Evolutionary conservation across 1,139 yeast species (phyloP), one percentile per base, ranked within the genome.

Genomic region (Yamadazyma mexicana): DNA sequence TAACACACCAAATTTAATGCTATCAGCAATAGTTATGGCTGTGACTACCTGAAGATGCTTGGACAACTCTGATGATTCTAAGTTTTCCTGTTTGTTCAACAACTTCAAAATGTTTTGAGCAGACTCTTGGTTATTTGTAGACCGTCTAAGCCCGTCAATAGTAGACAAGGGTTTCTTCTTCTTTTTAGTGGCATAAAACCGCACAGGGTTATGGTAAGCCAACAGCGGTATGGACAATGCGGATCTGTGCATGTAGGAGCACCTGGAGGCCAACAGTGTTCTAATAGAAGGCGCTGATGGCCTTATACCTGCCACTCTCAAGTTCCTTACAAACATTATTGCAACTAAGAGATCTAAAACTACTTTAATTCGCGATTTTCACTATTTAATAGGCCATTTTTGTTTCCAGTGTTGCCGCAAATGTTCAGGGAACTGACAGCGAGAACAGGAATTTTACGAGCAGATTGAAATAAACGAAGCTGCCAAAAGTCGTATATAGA

Each of bases 91-190:
- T 23, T 43, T 45, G 26, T 45, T 49, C 11, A 49, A 31, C 9
- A 48, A 37, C 29, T 49, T 38, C 7, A 48, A 33, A 25, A 49
- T 43, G 12, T 46, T 45, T 16, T 43, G 41, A 23, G 38, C 44
- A 15, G 46, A 38, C 28, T 48, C 51, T 12, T 42, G 42, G 26
- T 36, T 37, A 32, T 49, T 48, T 10, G 51, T 49, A 2, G 52
- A 47, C 30, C 52, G 41, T 39, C 52, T 44, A 10, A 50, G 46
- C 16, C 51, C 44, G 25, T 50, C 54, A 10, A 50, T 34, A 8
- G 49, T 40, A 6, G 53, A 42, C 4, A 43, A 24, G 3, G 51
- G 51, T 40, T 49, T 50, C 40, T 49, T 50, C 37, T 49, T 49
- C 28, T 49, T 49, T 5, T 38, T 35, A 15, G 12, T 28, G 18